Evolutionary conservation across 208 protist genomes (phyloP).

Genomic region (Crithidia sp.): DNA sequence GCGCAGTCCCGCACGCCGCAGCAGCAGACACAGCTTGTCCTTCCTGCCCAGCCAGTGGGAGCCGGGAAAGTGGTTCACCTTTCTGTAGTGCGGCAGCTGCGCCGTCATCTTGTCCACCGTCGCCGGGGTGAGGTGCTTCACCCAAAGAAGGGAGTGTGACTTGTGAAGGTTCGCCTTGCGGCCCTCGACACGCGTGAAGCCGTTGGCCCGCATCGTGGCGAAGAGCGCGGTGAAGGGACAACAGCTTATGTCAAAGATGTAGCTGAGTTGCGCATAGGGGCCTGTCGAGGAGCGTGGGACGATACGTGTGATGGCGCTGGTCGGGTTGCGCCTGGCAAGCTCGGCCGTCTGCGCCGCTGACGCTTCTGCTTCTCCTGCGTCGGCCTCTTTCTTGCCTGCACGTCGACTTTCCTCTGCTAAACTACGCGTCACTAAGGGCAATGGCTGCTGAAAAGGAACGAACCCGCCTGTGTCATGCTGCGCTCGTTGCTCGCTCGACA

Average conservation of each 20-base stretch:
- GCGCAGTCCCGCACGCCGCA: constrained; percentile 40
- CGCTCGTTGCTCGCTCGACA: not conserved
- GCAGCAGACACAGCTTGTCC: constrained; percentile 67
- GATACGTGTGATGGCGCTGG: not conserved
- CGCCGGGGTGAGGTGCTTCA: constrained; percentile 62
- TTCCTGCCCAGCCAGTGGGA: constrained; percentile 85
- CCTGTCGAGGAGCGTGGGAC: not conserved
- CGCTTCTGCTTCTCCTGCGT: no score
- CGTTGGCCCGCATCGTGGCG: constrained; percentile 47
- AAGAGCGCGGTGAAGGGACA: constrained; percentile 70
- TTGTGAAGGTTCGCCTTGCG: constrained; percentile 43
- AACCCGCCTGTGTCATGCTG: not conserved
- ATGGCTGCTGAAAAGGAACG: constrained; percentile 9
- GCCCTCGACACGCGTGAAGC: constrained; percentile 42
- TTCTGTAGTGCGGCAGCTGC: constrained; percentile 47
- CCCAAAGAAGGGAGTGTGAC: constrained; percentile 68
- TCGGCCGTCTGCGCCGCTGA: no score
- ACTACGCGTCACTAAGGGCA: no score
- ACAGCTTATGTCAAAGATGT: constrained; percentile 45
- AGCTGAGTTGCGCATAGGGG: constrained; percentile 36
- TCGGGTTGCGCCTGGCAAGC: not conserved
- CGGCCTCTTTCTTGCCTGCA: no score
- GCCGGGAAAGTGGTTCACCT: constrained; percentile 92
- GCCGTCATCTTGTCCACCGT: constrained; percentile 22
- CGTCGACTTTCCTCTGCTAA: no score